These are phyloP conservation scores for Rhodotorula glutinis DNA, from an alignment of 1,284 basidiomycete species.

Conservation along the genomic window DNA sequence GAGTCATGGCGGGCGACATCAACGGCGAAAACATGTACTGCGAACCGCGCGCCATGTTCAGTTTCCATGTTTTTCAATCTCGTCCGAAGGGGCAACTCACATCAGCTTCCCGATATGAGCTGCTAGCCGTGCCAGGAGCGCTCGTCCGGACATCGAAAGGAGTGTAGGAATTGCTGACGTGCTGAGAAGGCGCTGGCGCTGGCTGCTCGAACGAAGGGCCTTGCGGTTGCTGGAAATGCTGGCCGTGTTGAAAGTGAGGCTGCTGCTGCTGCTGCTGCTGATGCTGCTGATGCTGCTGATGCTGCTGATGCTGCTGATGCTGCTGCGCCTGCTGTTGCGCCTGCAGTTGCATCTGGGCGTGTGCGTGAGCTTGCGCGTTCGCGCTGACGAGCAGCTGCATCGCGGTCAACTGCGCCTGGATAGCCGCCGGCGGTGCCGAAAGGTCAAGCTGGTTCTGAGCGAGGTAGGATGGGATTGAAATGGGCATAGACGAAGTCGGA, in stretches of 20 bases:
- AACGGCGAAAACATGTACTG: constrained; percentile 44
- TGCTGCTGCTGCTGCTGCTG: background rate
- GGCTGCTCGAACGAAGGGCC: background rate
- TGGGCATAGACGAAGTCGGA: background rate
- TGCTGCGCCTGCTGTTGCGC: too few species aligned
- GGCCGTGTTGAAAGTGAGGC: background rate
- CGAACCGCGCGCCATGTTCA: too few species aligned
- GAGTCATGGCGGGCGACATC: constrained; percentile 46
- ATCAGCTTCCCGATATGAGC: constrained; percentile 33
- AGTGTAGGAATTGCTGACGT: background rate
- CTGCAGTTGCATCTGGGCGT: constrained; percentile 3
- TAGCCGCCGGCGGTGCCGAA: background rate
- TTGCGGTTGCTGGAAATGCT: background rate
- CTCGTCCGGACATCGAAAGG: background rate
- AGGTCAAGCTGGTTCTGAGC: background rate
- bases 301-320: too few species aligned
- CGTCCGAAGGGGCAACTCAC: constrained; percentile 3
- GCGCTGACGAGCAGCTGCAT: constrained; percentile 12
- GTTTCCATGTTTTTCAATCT: too few species aligned
- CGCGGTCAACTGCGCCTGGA: background rate
- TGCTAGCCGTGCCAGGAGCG: background rate
- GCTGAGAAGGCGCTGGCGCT: background rate
- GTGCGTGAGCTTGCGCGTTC: constrained; percentile 7
- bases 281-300: constrained; percentile 4
- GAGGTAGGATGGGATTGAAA: background rate